phyloP scores from a whole-genome alignment of 768 basidiomycete species.

The Pisolithus tinctorius region DNA sequence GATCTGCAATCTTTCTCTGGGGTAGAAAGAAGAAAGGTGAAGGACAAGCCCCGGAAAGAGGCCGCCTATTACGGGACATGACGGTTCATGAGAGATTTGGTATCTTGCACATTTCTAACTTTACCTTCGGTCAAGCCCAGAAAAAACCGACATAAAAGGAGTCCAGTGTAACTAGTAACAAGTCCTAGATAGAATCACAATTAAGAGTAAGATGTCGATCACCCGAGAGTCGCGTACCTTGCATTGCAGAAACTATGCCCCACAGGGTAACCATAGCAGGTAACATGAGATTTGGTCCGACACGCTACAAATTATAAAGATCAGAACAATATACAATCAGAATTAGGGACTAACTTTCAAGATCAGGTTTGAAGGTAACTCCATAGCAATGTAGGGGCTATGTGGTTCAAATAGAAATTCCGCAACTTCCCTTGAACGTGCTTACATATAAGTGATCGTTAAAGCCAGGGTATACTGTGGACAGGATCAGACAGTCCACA shows the following conservation, averaged over 20 bases:
- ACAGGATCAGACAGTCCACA: background rate
- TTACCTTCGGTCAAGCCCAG: no score
- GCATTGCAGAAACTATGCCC: slow-evolving; percentile 45
- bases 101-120: no score
- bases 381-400: slow-evolving; percentile 42
- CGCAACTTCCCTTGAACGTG: background rate
- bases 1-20: no score
- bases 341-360: slow-evolving; percentile 32
- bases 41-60: no score
- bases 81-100: no score
- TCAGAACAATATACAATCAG: background rate
- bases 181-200: no score
- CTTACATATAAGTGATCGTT: slow-evolving; percentile 23
- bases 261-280: no score
- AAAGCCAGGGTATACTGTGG: slow-evolving; percentile 30
- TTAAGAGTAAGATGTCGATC: no score
- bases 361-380: slow-evolving; percentile 24
- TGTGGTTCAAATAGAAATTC: background rate
- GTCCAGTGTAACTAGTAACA: no score
- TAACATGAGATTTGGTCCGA: slow-evolving; percentile 43
- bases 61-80: slow-evolving; percentile 25
- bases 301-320: slow-evolving; percentile 14
- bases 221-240: slow-evolving; percentile 34
- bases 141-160: no score
- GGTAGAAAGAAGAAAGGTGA: no score